phyloP scores from a whole-genome alignment of 495 filamentous ascomycete genomes.

The Poronia punctata region DNA sequence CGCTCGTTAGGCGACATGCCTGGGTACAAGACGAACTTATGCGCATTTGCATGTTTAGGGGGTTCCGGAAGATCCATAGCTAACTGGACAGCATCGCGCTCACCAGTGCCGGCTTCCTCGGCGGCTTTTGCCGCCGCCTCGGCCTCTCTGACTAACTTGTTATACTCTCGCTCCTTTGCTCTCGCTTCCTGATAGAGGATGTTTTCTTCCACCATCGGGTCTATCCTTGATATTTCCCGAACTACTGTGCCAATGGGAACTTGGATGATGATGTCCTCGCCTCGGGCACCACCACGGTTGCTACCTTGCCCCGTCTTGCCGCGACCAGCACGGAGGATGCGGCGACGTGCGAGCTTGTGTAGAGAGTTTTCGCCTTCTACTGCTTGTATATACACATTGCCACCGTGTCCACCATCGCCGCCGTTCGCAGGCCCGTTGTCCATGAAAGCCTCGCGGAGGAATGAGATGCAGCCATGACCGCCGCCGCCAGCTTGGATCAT shows the following conservation, averaged over 20 bases:
- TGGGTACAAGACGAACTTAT: constrained; percentile 84
- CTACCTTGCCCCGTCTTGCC: constrained; percentile 86
- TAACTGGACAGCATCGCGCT: constrained; percentile 11
- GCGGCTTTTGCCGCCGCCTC: constrained; percentile 25
- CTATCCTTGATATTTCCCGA: constrained; percentile 67
- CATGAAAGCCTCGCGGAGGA: constrained; percentile 82
- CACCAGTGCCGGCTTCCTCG: constrained; percentile 28
- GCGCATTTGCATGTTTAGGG: constrained; percentile 36
- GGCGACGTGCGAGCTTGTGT: constrained; percentile 79
- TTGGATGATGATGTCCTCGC: constrained; percentile 78
- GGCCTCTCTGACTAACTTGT: constrained; percentile 16
- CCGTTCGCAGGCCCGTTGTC: constrained; percentile 91
- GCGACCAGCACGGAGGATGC: constrained; percentile 66
- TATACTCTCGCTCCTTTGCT: constrained; percentile 25
- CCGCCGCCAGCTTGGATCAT: constrained; percentile 70
- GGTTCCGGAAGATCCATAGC: constrained; percentile 18
- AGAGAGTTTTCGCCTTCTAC: constrained; percentile 83
- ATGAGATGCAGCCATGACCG: constrained; percentile 89
- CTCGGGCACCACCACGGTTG: constrained; percentile 67
- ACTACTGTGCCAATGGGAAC: constrained; percentile 93
- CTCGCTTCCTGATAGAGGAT: constrained; percentile 26
- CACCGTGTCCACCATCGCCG: constrained; percentile 86
- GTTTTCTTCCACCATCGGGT: constrained; percentile 65
- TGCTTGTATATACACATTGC: constrained; percentile 90
- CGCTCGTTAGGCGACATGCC: constrained; percentile 61